Base-by-base conservation (phyloP, 2,329 filamentous ascomycete species). In the Cytospora chrysosperma region DNA sequence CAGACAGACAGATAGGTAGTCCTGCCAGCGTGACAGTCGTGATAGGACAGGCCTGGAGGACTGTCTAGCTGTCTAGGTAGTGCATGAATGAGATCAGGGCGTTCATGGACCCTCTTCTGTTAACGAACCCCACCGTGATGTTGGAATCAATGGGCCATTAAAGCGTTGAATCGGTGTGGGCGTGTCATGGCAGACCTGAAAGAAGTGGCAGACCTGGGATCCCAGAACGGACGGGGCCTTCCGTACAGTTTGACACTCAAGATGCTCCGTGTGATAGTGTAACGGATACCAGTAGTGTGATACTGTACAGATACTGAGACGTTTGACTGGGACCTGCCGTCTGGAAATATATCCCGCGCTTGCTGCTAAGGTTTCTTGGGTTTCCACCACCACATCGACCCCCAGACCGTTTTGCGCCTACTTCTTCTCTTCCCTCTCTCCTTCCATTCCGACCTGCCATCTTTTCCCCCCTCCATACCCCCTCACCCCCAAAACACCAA, bases 371-470 rank as follows among this genome's bases (percentile, higher is more conserved):
- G n/a, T n/a, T n/a, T n/a, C n/a, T n/a, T n/a, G n/a, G n/a, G n/a
- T 34, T 34, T 34, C 32, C 32, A 34, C 30, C 32, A 34, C 12
- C 49, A 53, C 49, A 24, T 28, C 57, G 26, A 32, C 32, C 32
- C 54, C 32, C 32, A 32, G 54, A 54, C 58, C 58, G 27, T 60
- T 60, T 55, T 55, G 51, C 34, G 34, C 34, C 26, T 60, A 47
- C 49, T 40, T 52, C 28, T 40, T 43, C 34, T 61, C 60, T 40
- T 43, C 34, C n/a, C 54, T 54, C 67, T 68, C 66, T 68, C 71
- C 65, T 67, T 67, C 67, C 54, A 43, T 19, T 55, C 10, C n/a
- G 58, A 47, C 55, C 21, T 49, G 24, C 30, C 55, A 27, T 53
- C 54, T 32, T 49, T 34, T 56, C n/a, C 28, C 51, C 37, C 54